These are phyloP conservation scores for Phaseolus coccineus DNA, from an alignment of 331 rosid genomes.

Conservation along the genomic window DNA sequence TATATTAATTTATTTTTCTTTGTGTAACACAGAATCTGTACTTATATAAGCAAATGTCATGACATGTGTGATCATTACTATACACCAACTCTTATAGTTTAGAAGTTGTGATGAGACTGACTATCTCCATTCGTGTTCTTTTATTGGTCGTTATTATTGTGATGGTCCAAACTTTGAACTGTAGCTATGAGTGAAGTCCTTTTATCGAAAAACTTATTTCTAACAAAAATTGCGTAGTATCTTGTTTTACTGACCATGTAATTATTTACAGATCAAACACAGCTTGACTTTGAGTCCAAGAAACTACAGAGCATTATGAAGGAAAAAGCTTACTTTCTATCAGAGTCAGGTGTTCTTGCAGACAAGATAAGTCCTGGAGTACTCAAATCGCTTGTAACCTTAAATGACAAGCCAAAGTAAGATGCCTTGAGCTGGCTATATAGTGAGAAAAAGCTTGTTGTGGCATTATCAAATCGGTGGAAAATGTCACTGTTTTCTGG, in stretches of 20 bases:
- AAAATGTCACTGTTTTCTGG: slow-evolving; percentile 12
- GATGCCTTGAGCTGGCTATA: slow-evolving; percentile 21
- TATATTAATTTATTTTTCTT: slow-evolving; percentile 31
- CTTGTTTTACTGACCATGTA: slow-evolving; percentile 17
- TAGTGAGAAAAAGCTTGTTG: background rate
- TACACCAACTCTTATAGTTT: slow-evolving; percentile 20
- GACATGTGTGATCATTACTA: slow-evolving; percentile 18
- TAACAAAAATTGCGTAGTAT: slow-evolving; percentile 14
- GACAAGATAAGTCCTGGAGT: slow-evolving; percentile 80
- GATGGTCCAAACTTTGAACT: slow-evolving; percentile 4
- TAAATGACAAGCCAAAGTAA: slow-evolving; percentile 72
- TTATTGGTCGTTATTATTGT: background rate
- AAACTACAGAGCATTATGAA: slow-evolving; percentile 78
- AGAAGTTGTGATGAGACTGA: slow-evolving; percentile 5
- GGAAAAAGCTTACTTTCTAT: slow-evolving; percentile 74
- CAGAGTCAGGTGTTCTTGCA: slow-evolving; percentile 79
- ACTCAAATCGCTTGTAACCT: slow-evolving; percentile 74
- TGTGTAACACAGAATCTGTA: background rate
- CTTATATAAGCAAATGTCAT: slow-evolving; percentile 3
- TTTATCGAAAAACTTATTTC: slow-evolving; percentile 23
- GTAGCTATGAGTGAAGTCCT: background rate
- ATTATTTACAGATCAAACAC: slow-evolving; percentile 74
- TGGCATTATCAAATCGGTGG: background rate
- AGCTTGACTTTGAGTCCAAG: slow-evolving; percentile 77
- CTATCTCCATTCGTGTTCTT: slow-evolving; percentile 19